Percentiles rank a stretch among this genome's conserved stretches.
These are phyloP conservation scores for Rhodamnia rubescens DNA, from an alignment of 345 rosid species.

Conservation along the genomic window DNA sequence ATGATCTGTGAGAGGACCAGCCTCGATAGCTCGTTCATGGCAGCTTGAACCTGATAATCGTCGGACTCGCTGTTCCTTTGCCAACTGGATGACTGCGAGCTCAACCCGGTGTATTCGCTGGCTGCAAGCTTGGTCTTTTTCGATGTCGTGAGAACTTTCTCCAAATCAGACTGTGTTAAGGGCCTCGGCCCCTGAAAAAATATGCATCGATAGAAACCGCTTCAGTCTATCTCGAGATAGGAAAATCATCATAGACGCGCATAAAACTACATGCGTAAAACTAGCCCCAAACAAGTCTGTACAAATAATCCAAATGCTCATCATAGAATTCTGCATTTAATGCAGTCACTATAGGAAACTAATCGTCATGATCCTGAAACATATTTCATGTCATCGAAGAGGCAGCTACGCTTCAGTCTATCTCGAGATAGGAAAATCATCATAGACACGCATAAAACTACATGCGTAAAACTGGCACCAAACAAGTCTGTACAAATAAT, in stretches of 20 bases:
- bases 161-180: slow-evolving; percentile 54
- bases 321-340: background rate
- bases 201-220: background rate
- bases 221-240: background rate
- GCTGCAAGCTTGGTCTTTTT: slow-evolving; percentile 74
- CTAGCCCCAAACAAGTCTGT: background rate
- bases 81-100: slow-evolving; percentile 44
- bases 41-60: slow-evolving; percentile 66
- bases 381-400: background rate
- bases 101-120: slow-evolving; percentile 48
- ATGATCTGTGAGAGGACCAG: slow-evolving; percentile 68
- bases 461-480: background rate
- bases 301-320: background rate
- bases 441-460: background rate
- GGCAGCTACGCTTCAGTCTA: background rate
- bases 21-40: slow-evolving; percentile 74
- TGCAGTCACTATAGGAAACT: background rate
- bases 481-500: background rate
- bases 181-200: slow-evolving; percentile 63
- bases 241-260: background rate
- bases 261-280: background rate
- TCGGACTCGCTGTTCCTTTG: slow-evolving; percentile 38
- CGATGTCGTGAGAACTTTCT: slow-evolving; percentile 56
- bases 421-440: background rate
- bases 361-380: background rate